phyloP scores from a whole-genome alignment of 2,329 filamentous ascomycete species.

The Monosporascus sp. region DNA sequence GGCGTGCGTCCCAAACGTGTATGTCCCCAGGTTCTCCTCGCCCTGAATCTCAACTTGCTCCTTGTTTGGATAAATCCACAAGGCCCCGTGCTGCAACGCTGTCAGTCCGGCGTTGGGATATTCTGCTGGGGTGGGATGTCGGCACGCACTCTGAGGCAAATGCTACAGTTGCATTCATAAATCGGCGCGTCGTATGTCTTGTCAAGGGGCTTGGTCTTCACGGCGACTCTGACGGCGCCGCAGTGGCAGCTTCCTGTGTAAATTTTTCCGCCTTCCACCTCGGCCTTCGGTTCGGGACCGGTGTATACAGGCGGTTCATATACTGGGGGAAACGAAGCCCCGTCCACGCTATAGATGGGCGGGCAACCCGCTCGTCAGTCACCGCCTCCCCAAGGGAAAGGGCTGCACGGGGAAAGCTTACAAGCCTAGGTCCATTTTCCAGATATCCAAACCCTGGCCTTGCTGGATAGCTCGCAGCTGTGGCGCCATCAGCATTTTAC shows the following conservation, averaged over 20 bases:
- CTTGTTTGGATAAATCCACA: slow-evolving; percentile 39
- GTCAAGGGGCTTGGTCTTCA: slow-evolving; percentile 38
- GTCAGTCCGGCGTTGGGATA: not conserved
- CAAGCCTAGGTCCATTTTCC: slow-evolving; percentile 30
- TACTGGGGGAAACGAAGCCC: slow-evolving; percentile 23
- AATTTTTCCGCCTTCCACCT: slow-evolving; percentile 32
- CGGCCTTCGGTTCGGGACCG: slow-evolving; percentile 34
- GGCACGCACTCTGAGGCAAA: slow-evolving; percentile 35
- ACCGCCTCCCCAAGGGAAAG: not conserved
- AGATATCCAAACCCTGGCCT: slow-evolving; percentile 36
- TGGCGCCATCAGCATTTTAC: slow-evolving; percentile 1
- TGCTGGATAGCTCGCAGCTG: slow-evolving; percentile 37
- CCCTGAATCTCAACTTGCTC: slow-evolving; percentile 37
- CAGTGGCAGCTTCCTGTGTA: slow-evolving; percentile 51
- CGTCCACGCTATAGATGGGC: slow-evolving; percentile 32
- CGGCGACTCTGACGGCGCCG: slow-evolving; percentile 40
- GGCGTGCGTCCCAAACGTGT: slow-evolving; percentile 29
- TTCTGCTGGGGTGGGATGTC: not conserved
- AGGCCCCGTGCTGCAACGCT: slow-evolving; percentile 31
- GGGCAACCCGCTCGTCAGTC: not conserved
- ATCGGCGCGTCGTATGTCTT: slow-evolving; percentile 26
- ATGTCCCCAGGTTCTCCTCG: slow-evolving; percentile 33
- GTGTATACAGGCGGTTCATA: slow-evolving; percentile 34
- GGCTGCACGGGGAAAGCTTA: slow-evolving; percentile 19
- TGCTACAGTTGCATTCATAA: slow-evolving; percentile 47